Evolutionary conservation across 345 rosid genomes (phyloP), one percentile per base, ranked within the genome.

Genomic region (Salix purpurea): DNA sequence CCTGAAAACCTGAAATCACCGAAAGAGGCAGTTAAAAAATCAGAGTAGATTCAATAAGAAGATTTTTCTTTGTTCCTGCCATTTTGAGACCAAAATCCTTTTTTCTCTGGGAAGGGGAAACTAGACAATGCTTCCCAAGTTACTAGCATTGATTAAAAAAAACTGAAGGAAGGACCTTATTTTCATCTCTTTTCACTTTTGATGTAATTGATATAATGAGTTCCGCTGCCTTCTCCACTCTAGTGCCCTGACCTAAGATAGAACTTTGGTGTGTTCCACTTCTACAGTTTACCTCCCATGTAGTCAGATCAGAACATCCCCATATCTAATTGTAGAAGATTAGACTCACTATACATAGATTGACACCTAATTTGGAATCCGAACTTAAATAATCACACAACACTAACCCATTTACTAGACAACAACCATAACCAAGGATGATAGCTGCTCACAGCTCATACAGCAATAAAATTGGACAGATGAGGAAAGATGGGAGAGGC

Each of bases 1-100:
- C 84, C 92, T 90, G 91, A 90, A 93, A 72, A 91, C 96, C 97
- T 93, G 89, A 82, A 89, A 89, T 54, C 78, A 75, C 71, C 56
- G 67, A 71, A 72, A 71, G 71, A 64, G 7, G 77, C 30, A 75
- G 64, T 56, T 65, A 37, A 69, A 72, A 44, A 65, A 74, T 82
- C 70, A 72, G 65, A 73, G 18, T 23, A 34, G 69, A 30, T 50
- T 32, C 12, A 56, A 64, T 11, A 18, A 60, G 69, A 19, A 42
- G 15, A 40, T 65, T 6, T 48, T 69, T 65, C 70, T 24, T 65
- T 50, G 67, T 21, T 64, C 12, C 34, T 44, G 24, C 54, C 40
- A 28, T 36, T 54, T 32, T 56, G 39, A 56, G 26, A 21, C 30
- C 24, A 13, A 2, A 37, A 40, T 40, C 23, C 18, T 72, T 72